phyloP scores from a whole-genome alignment of 768 basidiomycete species.

The Mrakia frigida region DNA sequence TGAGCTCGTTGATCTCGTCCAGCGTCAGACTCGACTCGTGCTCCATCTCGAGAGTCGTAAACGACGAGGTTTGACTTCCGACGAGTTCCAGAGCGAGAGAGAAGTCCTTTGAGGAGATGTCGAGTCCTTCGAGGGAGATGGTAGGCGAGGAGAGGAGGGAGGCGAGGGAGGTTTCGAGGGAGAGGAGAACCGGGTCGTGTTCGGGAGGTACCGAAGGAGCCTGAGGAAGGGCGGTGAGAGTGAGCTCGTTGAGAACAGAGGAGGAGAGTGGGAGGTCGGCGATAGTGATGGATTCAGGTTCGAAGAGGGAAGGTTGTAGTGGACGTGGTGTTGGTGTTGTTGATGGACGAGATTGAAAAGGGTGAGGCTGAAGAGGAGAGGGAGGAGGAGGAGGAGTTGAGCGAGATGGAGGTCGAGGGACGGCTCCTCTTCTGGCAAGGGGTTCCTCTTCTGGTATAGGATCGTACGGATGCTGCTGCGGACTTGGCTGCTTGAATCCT shows the following conservation, averaged over 20 bases:
- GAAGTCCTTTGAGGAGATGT: not conserved
- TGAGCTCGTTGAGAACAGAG: not conserved
- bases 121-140: not conserved
- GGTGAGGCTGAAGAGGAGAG: not conserved
- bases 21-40: not conserved
- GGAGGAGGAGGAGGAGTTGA: not conserved
- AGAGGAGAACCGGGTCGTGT: not conserved
- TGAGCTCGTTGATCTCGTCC: not conserved
- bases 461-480: not conserved
- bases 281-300: not conserved
- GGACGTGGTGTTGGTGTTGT: not conserved
- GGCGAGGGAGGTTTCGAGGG: not conserved
- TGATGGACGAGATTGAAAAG: not conserved
- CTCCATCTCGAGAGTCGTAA: not conserved
- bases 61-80: not conserved
- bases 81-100: not conserved
- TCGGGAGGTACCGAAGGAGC: not conserved
- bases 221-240: not conserved
- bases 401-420: not conserved
- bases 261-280: not conserved
- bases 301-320: not conserved
- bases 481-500: not conserved
- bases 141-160: not conserved
- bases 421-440: not conserved
- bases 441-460: not conserved